Base-by-base conservation (phyloP, 495 filamentous ascomycete species). In the Acidomyces sp. region DNA sequence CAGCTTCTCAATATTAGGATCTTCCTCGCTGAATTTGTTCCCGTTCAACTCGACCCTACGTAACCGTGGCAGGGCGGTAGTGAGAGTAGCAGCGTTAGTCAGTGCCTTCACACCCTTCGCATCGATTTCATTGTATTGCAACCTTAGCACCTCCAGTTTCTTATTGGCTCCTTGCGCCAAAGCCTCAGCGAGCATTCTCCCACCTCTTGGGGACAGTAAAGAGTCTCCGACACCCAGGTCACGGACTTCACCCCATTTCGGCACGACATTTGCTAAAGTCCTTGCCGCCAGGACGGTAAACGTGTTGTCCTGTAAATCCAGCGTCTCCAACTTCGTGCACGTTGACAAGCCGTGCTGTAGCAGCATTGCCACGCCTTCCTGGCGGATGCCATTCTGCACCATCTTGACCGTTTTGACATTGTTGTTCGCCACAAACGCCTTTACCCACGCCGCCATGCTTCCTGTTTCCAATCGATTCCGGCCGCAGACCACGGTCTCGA, bases 221-320 rank as follows among this genome's bases (percentile, higher is more conserved):
- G 82, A 92, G 58, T 97, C 90, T 17, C 85, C 82, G 25, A 96
- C 76, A 34, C 85, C 88, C 17, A 97, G 66, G 60, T 95, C 92
- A 47, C 68, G 60, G 32, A 96, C 67, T 32, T 77, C 68, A 9
- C 65, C 62, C 90, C 90, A 97, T 35, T 70, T 66, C 0, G 70
- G 65, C 20, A 85, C 66, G 12, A 84, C 85, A 43, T 70, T 70
- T 3, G 81, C 75, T 29, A 97, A 66, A 21, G 86, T 85, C 51
- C 64, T 75, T 3, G 86, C 84, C 6, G 87, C 90, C 41, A 69
- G 63, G 24, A 76, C 49, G 6, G 92, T 96, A 55, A 96, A 96
- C 9, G 90, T 95, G 61, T 97, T 97, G 57, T 97, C 90, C 63
- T 97, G 87, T 49, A 97, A 61, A 69, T 97, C 90, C 25, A 96